Base-by-base conservation (phyloP, 2,329 filamentous ascomycete genomes). In the Magnaporthales sp. region DNA sequence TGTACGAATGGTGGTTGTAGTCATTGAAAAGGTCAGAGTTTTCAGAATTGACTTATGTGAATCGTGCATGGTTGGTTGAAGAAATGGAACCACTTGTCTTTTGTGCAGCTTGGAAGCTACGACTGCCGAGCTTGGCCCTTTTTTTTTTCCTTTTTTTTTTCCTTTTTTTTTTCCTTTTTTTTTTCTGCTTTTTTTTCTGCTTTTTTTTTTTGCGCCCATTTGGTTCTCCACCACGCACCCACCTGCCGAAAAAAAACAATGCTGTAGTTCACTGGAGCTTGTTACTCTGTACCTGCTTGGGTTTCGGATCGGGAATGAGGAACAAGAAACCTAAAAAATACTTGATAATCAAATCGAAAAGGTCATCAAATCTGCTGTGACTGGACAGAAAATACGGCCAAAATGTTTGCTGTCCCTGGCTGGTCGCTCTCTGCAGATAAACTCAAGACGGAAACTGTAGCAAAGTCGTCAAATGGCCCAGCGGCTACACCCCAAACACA, bases 381-480 rank as follows among this genome's bases (percentile, higher is more conserved):
- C 4, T 46, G 15, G 38, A n/a, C 38, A 58, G 22, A 58, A 58
- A 13, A 58, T 3, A 10, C 54, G 11, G 24, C 11, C 54, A 58
- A 30, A 22, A 94, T 98, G 94, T 98, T 98, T 77, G 89, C 93
- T 10, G 93, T 98, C 31, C 91, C 91, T 73, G 95, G 95, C 71
- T 97, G 94, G 93, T 92, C 92, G 54, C 83, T 97, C 46, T 87
- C 91, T 67, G 84, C 89, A 69, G 86, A 88, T 70, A 81, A 80
- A 65, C 85, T 96, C 70, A 92, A 92, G 77, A 78, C 86, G 31
- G 92, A 97, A 78, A 84, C 81, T 68, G 54, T 15, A 58, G n/a
- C 54, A 24, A 58, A 58, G 24, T 58, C 54, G 13, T 26, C 54
- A 58, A 26, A 10, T 26, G 54, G 9, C 54, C 54, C 54, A 58